Conservation (phyloP, 1,284 basidiomycete species). For the Puccinia novopanici region DNA sequence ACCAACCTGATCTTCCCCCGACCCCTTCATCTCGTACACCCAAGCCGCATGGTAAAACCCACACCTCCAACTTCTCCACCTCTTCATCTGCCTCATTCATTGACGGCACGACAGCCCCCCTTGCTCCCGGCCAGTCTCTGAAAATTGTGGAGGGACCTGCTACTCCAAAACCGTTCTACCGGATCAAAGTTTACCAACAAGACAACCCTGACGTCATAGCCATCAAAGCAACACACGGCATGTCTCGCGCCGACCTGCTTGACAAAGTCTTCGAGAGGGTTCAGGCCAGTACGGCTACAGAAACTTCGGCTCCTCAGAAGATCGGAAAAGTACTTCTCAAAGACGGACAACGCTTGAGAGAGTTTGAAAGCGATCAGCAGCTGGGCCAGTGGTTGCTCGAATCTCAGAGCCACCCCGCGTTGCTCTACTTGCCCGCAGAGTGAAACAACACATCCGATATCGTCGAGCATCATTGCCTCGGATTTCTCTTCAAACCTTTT, state of each 20-base stretch:
- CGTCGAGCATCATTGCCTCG: too few species aligned
- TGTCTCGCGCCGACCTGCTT: constrained; percentile 80
- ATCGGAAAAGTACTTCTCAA: constrained; percentile 19
- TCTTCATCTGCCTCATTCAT: constrained; percentile 52
- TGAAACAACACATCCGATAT: background rate
- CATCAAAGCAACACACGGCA: constrained; percentile 92
- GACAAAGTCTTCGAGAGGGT: constrained; percentile 85
- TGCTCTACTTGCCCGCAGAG: constrained; percentile 10
- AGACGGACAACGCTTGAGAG: constrained; percentile 6
- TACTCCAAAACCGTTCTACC: constrained; percentile 71
- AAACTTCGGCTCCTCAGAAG: background rate
- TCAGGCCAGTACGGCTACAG: background rate
- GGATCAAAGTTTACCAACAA: constrained; percentile 96
- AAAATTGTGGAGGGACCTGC: constrained; percentile 68
- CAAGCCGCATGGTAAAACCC: constrained; percentile 44
- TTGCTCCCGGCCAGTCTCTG: constrained; percentile 13
- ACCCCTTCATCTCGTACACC: constrained; percentile 51
- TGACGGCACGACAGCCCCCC: constrained; percentile 41
- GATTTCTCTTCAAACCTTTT: too few species aligned
- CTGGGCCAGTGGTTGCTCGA: constrained; percentile 23
- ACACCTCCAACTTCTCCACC: constrained; percentile 52
- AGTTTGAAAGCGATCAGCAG: constrained; percentile 22
- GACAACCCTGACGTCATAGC: constrained; percentile 91
- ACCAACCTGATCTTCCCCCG: background rate
- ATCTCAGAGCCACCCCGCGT: background rate